Evolutionary conservation across 805 yeast genomes (phyloP), one percentile per base, ranked within the genome.

Genomic region (Kazachstania kunashirensis): DNA sequence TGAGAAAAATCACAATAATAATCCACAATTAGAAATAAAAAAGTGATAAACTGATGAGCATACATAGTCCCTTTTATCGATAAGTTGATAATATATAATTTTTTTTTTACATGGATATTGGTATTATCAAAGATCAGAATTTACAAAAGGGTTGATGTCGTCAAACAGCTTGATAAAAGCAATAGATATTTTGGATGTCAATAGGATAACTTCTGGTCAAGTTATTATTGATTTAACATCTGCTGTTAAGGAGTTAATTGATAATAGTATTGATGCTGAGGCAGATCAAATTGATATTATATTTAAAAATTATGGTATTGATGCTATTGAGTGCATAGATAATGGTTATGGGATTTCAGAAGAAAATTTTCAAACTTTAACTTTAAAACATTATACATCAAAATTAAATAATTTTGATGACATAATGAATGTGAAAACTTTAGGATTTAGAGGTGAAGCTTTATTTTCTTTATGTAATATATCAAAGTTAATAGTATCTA

Each of bases 141-240:
- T n/a, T n/a, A n/a, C n/a, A n/a, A n/a, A n/a, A n/a, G n/a, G n/a
- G n/a, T n/a, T n/a, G 12, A 13, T 12, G 28, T 14, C 24, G 21
- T 31, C 16, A 8, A 28, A 29, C 24, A 17, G 31, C 15, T 27
- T 34, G n/a, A 37, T 41, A 15, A 38, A 34, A 11, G 63, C 65
- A 5, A 72, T 77, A 19, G 65, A 63, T 24, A 44, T 45, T 1
- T 47, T 49, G 8, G 94, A 88, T 46, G 68, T 86, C 6, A 84
- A 82, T 45, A 66, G 70, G 41, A 75, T 89, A 39, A 85, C 96
- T 0, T 84, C 96, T 0, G 96, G 96, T 0, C 98, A 92, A 56
- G 97, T 92, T 11, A 82, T 92, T 10, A 72, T 78, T 5, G 95
- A 84, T 48, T 59, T 92, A 29, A 66, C 74, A 0, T 75, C 89